Conservation (phyloP, 495 filamentous ascomycete species). For the Neurospora terricola region DNA sequence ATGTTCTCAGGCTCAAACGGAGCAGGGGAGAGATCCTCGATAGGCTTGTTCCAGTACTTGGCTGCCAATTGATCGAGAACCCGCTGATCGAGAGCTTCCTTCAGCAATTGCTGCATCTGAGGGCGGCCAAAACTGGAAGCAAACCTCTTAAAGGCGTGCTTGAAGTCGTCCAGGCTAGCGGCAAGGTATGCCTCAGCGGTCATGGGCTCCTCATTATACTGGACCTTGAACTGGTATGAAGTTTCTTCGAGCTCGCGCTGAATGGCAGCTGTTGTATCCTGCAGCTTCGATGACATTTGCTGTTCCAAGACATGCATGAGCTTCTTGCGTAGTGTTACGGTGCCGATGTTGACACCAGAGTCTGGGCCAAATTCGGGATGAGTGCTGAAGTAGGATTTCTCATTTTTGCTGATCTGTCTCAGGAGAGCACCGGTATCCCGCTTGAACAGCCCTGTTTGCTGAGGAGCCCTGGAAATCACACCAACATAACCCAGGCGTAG, state of each 20-base stretch:
- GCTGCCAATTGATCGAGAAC: conserved; percentile 93
- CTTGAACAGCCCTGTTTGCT: conserved; percentile 67
- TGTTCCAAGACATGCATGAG: conserved; percentile 95
- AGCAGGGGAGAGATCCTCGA: conserved; percentile 58
- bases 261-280: conserved; percentile 81
- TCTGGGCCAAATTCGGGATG: conserved; percentile 77
- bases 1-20: conserved; percentile 61
- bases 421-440: conserved; percentile 75
- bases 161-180: conserved; percentile 89
- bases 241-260: conserved; percentile 93
- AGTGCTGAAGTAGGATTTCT: conserved; percentile 76
- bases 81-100: conserved; percentile 85
- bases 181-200: conserved; percentile 95
- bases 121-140: conserved; percentile 80
- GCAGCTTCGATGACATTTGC: conserved; percentile 87
- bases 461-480: conserved; percentile 72
- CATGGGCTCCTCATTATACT: conserved; percentile 93
- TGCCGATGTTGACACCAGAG: conserved; percentile 65
- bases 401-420: conserved; percentile 74
- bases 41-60: conserved; percentile 95
- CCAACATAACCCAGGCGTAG: conserved; percentile 94
- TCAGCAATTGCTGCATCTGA: conserved; percentile 81
- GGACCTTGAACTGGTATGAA: conserved; percentile 98
- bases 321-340: conserved; percentile 80
- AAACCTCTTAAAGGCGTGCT: conserved; percentile 94